Conservation (phyloP, 2,329 filamentous ascomycete species). For the Cladosporium austrohemisphaericum region DNA sequence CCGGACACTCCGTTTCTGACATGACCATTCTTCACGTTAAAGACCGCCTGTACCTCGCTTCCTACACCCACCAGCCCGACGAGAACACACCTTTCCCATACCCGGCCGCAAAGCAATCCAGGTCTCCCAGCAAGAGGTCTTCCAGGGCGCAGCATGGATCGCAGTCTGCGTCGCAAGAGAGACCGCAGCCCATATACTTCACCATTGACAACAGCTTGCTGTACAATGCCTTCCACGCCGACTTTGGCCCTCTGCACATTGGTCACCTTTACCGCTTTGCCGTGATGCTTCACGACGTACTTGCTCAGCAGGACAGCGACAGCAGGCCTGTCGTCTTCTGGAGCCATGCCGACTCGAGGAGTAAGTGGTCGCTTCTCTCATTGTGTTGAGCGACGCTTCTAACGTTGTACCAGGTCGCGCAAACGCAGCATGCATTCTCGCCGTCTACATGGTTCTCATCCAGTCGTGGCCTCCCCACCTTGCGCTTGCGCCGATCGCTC, state of each 20-base stretch:
- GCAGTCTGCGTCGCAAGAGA: slow-evolving; percentile 37
- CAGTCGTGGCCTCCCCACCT: slow-evolving; percentile 97
- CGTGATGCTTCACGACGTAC: slow-evolving; percentile 89
- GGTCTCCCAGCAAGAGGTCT: slow-evolving; percentile 72
- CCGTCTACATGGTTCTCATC: slow-evolving; percentile 98
- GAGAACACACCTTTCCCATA: slow-evolving; percentile 84
- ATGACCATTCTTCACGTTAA: slow-evolving; percentile 33
- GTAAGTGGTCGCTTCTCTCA: slow-evolving; percentile 50
- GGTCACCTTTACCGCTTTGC: slow-evolving; percentile 96
- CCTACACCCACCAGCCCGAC: slow-evolving; percentile 78
- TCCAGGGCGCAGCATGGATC: slow-evolving; percentile 61
- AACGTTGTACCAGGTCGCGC: slow-evolving; percentile 62
- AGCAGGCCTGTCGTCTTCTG: slow-evolving; percentile 91
- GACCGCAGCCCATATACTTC: slow-evolving; percentile 82
- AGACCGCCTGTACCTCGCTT: slow-evolving; percentile 94
- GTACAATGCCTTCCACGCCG: slow-evolving; percentile 98
- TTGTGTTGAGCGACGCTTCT: slow-evolving; percentile 20
- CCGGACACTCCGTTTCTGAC: slow-evolving; percentile 27
- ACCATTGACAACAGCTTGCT: slow-evolving; percentile 78
- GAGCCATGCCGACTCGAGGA: slow-evolving; percentile 86
- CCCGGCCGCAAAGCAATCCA: slow-evolving; percentile 53
- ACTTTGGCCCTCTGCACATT: slow-evolving; percentile 96
- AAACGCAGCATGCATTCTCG: slow-evolving; percentile 90
- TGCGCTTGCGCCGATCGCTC: slow-evolving; percentile 89
- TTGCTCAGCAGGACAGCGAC: slow-evolving; percentile 87